phyloP scores from a whole-genome alignment of 192 early-diverging fungal genomes.

The Phlyctochytrium planicorne region DNA sequence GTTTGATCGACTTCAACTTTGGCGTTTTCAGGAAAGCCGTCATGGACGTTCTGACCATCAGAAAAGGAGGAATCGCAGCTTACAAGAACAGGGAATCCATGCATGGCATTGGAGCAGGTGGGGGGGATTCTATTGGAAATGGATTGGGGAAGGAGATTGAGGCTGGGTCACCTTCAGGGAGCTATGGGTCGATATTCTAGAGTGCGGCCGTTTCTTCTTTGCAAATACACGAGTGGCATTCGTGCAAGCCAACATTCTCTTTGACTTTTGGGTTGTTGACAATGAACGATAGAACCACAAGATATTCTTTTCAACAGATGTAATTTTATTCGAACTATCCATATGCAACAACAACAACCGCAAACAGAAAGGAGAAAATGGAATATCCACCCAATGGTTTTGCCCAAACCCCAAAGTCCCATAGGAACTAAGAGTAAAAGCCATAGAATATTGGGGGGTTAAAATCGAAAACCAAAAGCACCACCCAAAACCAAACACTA shows the following conservation, averaged over 20 bases:
- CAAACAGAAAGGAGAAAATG: not conserved
- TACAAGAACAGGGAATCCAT: no score
- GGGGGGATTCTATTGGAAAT: no score
- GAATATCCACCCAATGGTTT: not conserved
- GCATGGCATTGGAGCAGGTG: no score
- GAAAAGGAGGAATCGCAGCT: not conserved
- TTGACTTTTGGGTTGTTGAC: no score
- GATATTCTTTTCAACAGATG: no score
- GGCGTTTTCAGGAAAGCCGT: conserved; percentile 78
- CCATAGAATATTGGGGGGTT: not conserved
- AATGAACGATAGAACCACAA: no score
- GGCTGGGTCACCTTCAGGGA: no score
- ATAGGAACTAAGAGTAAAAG: not conserved
- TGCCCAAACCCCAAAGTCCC: not conserved
- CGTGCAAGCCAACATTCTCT: no score
- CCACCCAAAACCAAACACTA: not conserved
- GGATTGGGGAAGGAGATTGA: no score
- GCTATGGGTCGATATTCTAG: no score
- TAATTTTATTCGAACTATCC: not conserved
- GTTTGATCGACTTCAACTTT: conserved; percentile 87
- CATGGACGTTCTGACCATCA: conserved; percentile 69
- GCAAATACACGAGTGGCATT: no score
- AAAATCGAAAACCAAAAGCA: not conserved
- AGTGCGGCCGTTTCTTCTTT: no score
- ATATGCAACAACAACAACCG: not conserved